These are phyloP conservation scores for Mrakia hoshinonis DNA, from an alignment of 768 basidiomycete species.

Conservation along the genomic window DNA sequence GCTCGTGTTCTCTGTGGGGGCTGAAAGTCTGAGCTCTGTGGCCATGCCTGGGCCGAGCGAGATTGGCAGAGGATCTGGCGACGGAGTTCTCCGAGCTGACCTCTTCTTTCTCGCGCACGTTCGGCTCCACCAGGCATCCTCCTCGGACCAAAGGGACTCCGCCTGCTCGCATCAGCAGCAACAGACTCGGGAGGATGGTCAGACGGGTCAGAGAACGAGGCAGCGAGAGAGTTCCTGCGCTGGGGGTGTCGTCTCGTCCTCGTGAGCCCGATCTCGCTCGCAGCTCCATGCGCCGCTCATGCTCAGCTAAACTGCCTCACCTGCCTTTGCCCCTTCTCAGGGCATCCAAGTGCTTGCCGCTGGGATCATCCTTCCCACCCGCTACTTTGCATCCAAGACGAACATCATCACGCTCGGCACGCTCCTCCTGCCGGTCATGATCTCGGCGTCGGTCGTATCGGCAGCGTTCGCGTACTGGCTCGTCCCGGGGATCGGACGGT, in stretches of 20 bases:
- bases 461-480: neutral
- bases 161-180: neutral
- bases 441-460: neutral
- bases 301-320: neutral
- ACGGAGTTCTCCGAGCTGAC: neutral
- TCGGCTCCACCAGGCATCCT: neutral
- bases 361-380: neutral
- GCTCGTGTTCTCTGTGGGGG: too few species aligned
- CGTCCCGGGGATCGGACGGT: neutral
- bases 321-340: neutral
- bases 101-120: neutral
- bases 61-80: too few species aligned
- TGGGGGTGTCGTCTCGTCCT: neutral
- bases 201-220: neutral
- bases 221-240: neutral
- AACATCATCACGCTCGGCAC: neutral
- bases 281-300: neutral
- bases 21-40: too few species aligned
- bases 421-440: slow-evolving; percentile 11
- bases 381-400: neutral
- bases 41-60: too few species aligned
- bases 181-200: neutral
- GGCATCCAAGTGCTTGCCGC: slow-evolving; percentile 1
- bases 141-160: neutral
- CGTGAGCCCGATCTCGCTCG: neutral